Evolutionary conservation across 2,329 filamentous ascomycete genomes (phyloP).

Genomic region (Acrocalymma vagum): DNA sequence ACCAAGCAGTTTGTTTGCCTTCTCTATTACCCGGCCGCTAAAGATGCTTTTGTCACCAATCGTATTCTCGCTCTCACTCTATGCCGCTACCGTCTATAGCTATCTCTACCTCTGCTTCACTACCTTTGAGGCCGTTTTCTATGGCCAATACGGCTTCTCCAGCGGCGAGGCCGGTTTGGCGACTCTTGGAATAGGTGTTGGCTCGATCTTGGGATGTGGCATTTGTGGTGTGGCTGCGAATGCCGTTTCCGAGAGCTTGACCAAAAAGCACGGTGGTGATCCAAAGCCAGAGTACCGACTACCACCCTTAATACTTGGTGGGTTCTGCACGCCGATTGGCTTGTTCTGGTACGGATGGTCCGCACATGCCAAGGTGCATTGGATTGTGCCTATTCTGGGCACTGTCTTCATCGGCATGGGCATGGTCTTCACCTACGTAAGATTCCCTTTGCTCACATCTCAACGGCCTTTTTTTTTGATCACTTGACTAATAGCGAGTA

Average conservation of each 20-base stretch:
- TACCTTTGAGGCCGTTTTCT: constrained; percentile 25
- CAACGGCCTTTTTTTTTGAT: too few species aligned
- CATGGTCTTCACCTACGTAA: constrained; percentile 16
- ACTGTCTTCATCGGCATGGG: constrained; percentile 12
- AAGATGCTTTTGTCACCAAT: constrained; percentile 33
- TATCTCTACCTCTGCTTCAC: constrained; percentile 29
- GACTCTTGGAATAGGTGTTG: constrained; percentile 15
- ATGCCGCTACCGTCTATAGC: constrained; percentile 18
- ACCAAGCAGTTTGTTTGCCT: constrained; percentile 16
- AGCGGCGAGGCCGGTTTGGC: constrained; percentile 18
- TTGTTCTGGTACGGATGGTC: constrained; percentile 62
- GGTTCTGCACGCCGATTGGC: constrained; percentile 28
- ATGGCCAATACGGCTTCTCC: constrained; percentile 14
- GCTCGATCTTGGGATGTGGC: constrained; percentile 21
- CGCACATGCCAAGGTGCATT: constrained; percentile 58
- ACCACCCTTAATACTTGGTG: constrained; percentile 3
- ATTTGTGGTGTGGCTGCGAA: constrained; percentile 3
- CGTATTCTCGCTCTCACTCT: constrained; percentile 21
- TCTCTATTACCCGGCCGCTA: constrained; percentile 32
- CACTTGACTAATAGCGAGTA: not conserved
- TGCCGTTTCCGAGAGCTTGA: not conserved
- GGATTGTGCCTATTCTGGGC: constrained; percentile 56
- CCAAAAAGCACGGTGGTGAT: constrained; percentile 7
- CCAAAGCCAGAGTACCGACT: constrained; percentile 7
- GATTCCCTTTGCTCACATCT: not conserved